Evolutionary conservation across 257 asterid species (phyloP), one percentile per base, ranked within the genome.

Genomic region (Ballota nigra): DNA sequence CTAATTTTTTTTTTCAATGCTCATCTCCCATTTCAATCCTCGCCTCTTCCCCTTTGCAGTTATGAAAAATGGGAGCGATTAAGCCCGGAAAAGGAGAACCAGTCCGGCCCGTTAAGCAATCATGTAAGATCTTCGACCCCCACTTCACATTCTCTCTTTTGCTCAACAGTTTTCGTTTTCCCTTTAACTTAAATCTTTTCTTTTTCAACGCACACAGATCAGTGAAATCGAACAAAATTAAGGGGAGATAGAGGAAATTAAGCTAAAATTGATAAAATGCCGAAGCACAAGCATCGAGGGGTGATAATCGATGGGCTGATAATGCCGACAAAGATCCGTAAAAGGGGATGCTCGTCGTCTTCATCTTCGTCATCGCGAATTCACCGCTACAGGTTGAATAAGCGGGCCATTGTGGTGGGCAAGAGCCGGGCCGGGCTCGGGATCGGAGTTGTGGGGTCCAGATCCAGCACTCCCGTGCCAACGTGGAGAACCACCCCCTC

Each of bases 401-500:
- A 90, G 53, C 86, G 96, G 78, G 87, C 87, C 63, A 85, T 91
- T 84, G 68, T 83, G 78, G 90, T 88, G 24, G 96, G 89, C 1
- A 86, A 86, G 83, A 81, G 80, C 34, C 80, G 91, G 77, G 86
- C 75, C 64, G 85, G 88, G 68, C 68, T 70, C 1, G 71, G 75
- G 41, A 56, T 73, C 34, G 70, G 74, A 10, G 28, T 69, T 20
- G 75, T 69, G 38, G 84, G 82, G 28, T 86, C 95, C 74, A 85
- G 97, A 88, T 91, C 95, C 84, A 80, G 69, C 68, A 91, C 92
- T 5, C 96, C 91, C 8, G 89, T 83, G 69, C 93, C 97, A 11
- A 66, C 78, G 9, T 91, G 96, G 96, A 84, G 86, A 70, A 86
- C 80, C 59, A 81, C 91, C 5, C 88, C 84, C 13, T 24, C 70